Evolutionary conservation across 179 eudicot genomes (phyloP).

Genomic region (Gypsophila paniculata): DNA sequence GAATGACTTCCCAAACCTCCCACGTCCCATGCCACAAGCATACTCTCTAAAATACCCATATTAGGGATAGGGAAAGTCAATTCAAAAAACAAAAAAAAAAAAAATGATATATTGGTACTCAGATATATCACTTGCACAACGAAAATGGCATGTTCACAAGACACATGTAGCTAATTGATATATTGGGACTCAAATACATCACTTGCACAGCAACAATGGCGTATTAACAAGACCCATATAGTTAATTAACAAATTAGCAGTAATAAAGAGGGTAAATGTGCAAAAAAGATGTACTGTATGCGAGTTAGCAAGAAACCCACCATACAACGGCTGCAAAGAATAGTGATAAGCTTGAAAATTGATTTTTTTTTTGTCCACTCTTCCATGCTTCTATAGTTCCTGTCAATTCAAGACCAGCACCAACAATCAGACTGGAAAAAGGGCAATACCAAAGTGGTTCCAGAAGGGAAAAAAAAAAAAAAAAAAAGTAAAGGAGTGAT

Average conservation of each 20-base stretch:
- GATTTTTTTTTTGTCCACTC: neutral
- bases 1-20: neutral
- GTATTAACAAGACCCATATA: neutral
- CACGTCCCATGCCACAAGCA: conserved; percentile 2
- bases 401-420: neutral
- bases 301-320: neutral
- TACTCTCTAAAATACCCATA: neutral
- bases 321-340: neutral
- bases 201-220: neutral
- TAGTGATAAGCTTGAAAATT: neutral
- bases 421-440: neutral
- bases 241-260: neutral
- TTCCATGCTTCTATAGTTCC: neutral
- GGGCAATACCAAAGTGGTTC: neutral
- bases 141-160: no score
- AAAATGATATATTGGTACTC: no score
- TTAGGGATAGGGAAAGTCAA: no score
- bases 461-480: no score
- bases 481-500: no score
- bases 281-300: neutral
- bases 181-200: neutral
- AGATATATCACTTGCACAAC: no score
- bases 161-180: no score
- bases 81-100: no score
- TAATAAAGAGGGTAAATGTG: neutral